Conservation (phyloP, 305 asterid genomes). For the Fraxinus floribunda region DNA sequence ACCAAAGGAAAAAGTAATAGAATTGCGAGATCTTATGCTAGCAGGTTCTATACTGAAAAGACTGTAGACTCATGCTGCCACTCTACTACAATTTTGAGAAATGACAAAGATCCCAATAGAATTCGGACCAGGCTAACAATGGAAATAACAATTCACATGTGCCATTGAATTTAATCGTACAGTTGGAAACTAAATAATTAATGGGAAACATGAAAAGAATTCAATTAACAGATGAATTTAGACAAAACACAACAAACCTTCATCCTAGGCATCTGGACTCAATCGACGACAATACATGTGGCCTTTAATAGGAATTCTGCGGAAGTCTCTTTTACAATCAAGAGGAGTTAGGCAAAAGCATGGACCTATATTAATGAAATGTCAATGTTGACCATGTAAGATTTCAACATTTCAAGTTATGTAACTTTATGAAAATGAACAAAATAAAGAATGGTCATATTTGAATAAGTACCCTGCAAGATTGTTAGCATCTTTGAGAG, state of each 20-base stretch:
- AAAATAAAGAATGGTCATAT: neutral
- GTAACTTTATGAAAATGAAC: neutral
- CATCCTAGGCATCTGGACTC: constrained; percentile 99
- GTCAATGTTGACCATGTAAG: neutral
- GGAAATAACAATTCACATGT: neutral
- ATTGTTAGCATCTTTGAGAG: constrained; percentile 46
- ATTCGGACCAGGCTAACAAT: constrained; percentile 83
- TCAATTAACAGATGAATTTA: neutral
- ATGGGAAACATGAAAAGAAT: neutral
- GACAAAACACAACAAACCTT: constrained; percentile 47
- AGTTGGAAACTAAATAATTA: neutral
- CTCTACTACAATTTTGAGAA: constrained; percentile 5
- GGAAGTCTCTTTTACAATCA: constrained; percentile 88
- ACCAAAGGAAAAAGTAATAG: neutral
- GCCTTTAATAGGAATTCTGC: constrained; percentile 99
- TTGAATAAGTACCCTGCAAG: constrained; percentile 65
- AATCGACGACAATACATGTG: constrained; percentile 97
- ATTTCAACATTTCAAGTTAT: neutral
- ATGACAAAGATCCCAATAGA: constrained; percentile 70
- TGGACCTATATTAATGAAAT: neutral
- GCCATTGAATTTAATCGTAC: constrained; percentile 5
- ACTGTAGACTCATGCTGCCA: constrained; percentile 82
- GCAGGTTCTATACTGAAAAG: constrained; percentile 91
- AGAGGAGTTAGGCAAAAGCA: constrained; percentile 62
- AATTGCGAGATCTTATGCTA: constrained; percentile 42